Base-by-base conservation (phyloP, 2,329 filamentous ascomycete genomes). In the Dactylellina haptotyla region DNA sequence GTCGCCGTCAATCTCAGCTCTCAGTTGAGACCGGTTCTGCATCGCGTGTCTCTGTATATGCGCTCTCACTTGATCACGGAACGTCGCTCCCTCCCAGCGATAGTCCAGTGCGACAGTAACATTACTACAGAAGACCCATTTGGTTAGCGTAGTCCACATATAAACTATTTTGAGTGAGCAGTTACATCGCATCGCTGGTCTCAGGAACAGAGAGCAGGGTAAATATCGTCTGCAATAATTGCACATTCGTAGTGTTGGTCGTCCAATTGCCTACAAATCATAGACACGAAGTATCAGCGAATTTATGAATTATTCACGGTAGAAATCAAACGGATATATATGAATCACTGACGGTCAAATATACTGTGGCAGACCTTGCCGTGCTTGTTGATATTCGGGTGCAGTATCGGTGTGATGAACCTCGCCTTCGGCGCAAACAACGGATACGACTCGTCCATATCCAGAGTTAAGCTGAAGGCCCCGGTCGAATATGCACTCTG, bases 311-410 rank as follows among this genome's bases (percentile, higher is more conserved):
- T 53, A 54, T 48, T 71, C n/a, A 3, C 18, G 58, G 41, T 12
- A 18, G 57, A 48, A 37, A 45, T 46, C 39, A 54, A n/a, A 23
- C 3, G 14, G 53, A 45, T 53, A n/a, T n/a, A n/a, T 28, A 54
- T 45, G 71, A 5, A n/a, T 18, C 16, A 34, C 18, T 37, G 30
- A 26, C 28, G 54, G 25, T 75, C 73, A 26, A 75, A 48, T n/a
- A 73, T 73, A 26, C 73, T 75, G 26, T 81, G 81, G 75, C 80
- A 82, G 70, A 82, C 80, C 14, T 78, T 76, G 5, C 80, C 80
- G 37, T 81, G 80, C 37, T 78, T 77, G 46, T 80, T 81, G 71
- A 81, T 79, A 66, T 82, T 82, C 9, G 81, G 80, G 50, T 82
- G 81, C 56, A 79, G 78, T 41, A 81, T 78, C 12, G 78, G 78